Conservation (phyloP, 768 basidiomycete genomes). For the Ramaria sp. region DNA sequence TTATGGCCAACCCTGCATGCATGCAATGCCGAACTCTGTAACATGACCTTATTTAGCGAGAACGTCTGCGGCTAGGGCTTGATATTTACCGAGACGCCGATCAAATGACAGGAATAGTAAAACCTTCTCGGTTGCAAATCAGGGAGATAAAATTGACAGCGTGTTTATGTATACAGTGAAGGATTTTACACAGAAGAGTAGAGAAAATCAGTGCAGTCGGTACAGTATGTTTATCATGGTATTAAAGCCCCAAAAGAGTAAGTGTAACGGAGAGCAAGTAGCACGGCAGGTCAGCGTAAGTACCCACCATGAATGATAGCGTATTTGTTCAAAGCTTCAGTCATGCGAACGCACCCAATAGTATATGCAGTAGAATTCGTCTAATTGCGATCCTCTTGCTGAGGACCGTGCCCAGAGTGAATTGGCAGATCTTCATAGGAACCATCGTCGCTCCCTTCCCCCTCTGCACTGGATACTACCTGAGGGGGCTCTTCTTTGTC, state of each 20-base stretch:
- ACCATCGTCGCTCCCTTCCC: neutral
- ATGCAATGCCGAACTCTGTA: too few relatives aligned
- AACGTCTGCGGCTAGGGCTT: too few relatives aligned
- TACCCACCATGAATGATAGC: neutral
- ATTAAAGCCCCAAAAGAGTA: neutral
- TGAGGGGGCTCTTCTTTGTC: neutral
- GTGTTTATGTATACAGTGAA: neutral
- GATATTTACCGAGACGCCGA: too few relatives aligned
- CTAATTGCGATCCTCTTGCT: neutral
- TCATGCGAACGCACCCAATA: too few relatives aligned
- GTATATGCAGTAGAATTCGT: neutral
- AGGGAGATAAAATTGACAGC: neutral
- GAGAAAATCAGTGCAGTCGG: neutral
- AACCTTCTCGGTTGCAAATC: too few relatives aligned
- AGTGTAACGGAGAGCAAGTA: neutral
- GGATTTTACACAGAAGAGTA: neutral
- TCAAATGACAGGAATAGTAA: too few relatives aligned
- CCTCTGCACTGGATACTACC: neutral
- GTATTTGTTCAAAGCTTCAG: neutral
- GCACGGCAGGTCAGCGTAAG: neutral
- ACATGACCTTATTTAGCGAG: too few relatives aligned
- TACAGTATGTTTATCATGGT: constrained; percentile 1
- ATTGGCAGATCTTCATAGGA: neutral
- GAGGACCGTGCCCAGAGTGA: neutral
- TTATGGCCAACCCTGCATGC: too few relatives aligned